phyloP scores from a whole-genome alignment of 2,329 filamentous ascomycete species.

The Eutypa lata region DNA sequence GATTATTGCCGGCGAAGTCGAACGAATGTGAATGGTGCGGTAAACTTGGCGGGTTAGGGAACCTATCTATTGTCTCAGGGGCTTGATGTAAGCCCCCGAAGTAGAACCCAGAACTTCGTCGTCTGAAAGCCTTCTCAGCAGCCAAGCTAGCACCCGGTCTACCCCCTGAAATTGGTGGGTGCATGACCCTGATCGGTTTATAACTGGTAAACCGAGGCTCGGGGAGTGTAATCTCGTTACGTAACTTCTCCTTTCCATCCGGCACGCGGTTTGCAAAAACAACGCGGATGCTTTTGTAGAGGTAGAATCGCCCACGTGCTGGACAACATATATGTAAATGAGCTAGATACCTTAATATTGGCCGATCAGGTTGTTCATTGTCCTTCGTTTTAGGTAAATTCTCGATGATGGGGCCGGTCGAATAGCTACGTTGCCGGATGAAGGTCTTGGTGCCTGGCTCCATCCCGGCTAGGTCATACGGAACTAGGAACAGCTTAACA shows the following conservation, averaged over 20 bases:
- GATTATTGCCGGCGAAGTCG: slow-evolving; percentile 28
- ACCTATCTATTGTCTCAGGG: slow-evolving; percentile 34
- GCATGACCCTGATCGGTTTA: slow-evolving; percentile 62
- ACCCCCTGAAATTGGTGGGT: slow-evolving; percentile 31
- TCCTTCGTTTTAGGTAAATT: slow-evolving; percentile 40
- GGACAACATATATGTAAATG: slow-evolving; percentile 93
- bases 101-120: slow-evolving; percentile 53
- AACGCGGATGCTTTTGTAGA: slow-evolving; percentile 89
- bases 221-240: slow-evolving; percentile 84
- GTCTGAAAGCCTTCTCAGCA: slow-evolving; percentile 57
- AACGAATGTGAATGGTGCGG: slow-evolving; percentile 21
- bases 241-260: slow-evolving; percentile 87
- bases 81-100: slow-evolving; percentile 28
- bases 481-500: slow-evolving; percentile 91
- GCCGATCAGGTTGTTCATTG: slow-evolving; percentile 45
- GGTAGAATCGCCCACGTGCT: slow-evolving; percentile 76
- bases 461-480: slow-evolving; percentile 91
- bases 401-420: slow-evolving; percentile 79
- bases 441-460: slow-evolving; percentile 93
- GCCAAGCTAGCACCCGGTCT: slow-evolving; percentile 48
- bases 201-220: slow-evolving; percentile 85
- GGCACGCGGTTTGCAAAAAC: slow-evolving; percentile 97
- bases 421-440: slow-evolving; percentile 90
- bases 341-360: slow-evolving; percentile 82
- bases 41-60: slow-evolving; percentile 19